A percentile compares a stretch with the other conserved stretches of the same genome.
These are phyloP conservation scores for Discostella stelligeroides DNA, from an alignment of 108 stramenopile genomes.

Conservation along the genomic window DNA sequence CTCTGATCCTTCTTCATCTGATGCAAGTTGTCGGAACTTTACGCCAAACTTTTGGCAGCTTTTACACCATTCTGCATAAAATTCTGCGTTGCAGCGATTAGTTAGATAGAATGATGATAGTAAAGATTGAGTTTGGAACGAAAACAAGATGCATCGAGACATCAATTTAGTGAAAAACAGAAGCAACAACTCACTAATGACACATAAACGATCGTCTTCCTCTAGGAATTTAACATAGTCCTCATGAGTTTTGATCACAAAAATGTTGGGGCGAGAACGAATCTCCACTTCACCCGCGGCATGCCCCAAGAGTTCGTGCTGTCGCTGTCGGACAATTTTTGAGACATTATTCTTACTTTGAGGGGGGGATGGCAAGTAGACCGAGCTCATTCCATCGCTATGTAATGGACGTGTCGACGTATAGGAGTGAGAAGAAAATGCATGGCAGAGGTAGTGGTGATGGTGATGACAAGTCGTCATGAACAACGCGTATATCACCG, in stretches of 20 bases:
- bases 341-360: not conserved
- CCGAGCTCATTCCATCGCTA: not conserved
- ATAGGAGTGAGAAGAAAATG: not conserved
- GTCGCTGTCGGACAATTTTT: not conserved
- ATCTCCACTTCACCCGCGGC: conserved; percentile 2
- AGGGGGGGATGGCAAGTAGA: not conserved
- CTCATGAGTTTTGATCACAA: conserved; percentile 28
- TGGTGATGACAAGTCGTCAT: no score
- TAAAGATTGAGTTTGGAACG: no score
- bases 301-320: not conserved
- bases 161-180: conserved; percentile 17
- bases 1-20: conserved; percentile 35
- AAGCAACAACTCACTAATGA: conserved; percentile 53
- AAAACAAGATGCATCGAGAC: not conserved
- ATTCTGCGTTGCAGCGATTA: conserved; percentile 22
- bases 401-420: not conserved
- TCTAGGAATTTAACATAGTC: conserved; percentile 46
- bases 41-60: conserved; percentile 64
- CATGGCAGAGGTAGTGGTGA: not conserved
- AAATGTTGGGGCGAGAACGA: conserved; percentile 20
- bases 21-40: conserved; percentile 49
- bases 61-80: conserved; percentile 74
- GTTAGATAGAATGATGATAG: no score
- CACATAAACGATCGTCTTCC: conserved; percentile 66
- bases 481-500: no score